A percentile compares a stretch with the other conserved stretches of the same genome.
These are phyloP conservation scores for Melampsora larici-populina DNA, from an alignment of 1,284 basidiomycete genomes.

Conservation along the genomic window DNA sequence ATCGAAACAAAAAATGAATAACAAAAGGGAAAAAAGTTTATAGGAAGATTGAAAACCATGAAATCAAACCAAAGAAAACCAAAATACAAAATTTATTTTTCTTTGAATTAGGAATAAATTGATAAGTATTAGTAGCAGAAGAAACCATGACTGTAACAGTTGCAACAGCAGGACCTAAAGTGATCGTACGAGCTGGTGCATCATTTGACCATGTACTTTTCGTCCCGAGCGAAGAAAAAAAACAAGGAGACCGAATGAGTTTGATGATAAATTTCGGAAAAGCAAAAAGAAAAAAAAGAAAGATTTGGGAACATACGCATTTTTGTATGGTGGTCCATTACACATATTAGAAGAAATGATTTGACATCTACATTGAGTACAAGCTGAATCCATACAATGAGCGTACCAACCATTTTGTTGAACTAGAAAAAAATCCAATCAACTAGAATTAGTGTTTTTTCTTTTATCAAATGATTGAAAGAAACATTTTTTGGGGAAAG, in stretches of 20 bases:
- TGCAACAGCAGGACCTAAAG: conserved; percentile 25
- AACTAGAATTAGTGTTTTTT: no score
- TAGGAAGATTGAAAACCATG: no score
- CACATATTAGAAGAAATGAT: conserved; percentile 32
- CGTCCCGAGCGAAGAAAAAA: not conserved
- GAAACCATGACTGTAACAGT: conserved; percentile 20
- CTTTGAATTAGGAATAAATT: no score
- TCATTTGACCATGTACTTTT: conserved; percentile 15
- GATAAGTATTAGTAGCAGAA: no score
- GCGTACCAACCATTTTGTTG: conserved; percentile 44
- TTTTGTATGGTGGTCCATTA: conserved; percentile 21
- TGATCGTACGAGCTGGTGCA: conserved; percentile 26
- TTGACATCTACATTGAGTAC: conserved; percentile 40
- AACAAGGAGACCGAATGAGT: no score
- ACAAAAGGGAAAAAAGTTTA: no score
- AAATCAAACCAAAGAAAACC: no score
- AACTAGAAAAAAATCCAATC: conserved; percentile 7
- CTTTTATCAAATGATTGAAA: no score
- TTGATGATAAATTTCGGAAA: not conserved
- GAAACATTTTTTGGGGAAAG: no score
- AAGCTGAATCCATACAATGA: conserved; percentile 30
- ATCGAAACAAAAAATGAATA: no score
- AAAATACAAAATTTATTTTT: no score
- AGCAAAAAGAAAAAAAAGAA: not conserved
- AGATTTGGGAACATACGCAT: conserved; percentile 31